phyloP scores from a whole-genome alignment of 2,329 filamentous ascomycete species.

The Neodidymelliopsis sp. region DNA sequence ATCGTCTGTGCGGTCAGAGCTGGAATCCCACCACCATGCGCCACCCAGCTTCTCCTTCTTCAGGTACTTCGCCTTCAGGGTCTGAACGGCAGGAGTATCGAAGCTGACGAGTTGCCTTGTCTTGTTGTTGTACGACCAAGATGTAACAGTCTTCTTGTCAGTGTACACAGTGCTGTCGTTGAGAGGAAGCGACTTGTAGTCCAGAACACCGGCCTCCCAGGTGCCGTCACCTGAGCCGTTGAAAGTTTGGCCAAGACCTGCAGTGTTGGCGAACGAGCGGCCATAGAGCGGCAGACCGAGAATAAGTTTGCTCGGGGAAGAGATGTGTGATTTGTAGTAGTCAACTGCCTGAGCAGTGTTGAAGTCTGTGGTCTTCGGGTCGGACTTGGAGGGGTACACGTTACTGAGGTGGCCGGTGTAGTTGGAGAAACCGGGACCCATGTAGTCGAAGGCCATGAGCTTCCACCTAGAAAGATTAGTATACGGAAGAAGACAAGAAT shows the following conservation, averaged over 20 bases:
- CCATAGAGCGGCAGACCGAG: constrained; percentile 43
- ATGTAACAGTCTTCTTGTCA: constrained; percentile 28
- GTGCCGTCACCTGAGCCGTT: constrained; percentile 35
- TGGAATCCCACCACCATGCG: constrained; percentile 43
- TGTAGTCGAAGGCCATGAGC: constrained; percentile 70
- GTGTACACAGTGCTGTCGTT: constrained; percentile 30
- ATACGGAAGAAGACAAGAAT: too few relatives aligned
- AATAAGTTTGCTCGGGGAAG: constrained; percentile 31
- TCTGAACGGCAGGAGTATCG: constrained; percentile 35
- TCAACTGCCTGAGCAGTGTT: constrained; percentile 37
- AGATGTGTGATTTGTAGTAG: constrained; percentile 33
- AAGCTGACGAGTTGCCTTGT: constrained; percentile 33
- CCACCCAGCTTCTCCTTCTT: constrained; percentile 37
- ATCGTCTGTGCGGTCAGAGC: constrained; percentile 27
- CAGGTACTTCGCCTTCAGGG: constrained; percentile 35
- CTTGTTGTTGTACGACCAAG: constrained; percentile 33
- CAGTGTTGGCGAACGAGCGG: constrained; percentile 37
- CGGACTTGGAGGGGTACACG: constrained; percentile 29
- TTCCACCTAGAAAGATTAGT: too few relatives aligned
- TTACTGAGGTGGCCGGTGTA: constrained; percentile 60
- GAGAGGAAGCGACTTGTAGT: constrained; percentile 39
- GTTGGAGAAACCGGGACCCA: constrained; percentile 78
- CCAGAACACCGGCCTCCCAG: constrained; percentile 36
- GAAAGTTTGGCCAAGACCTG: constrained; percentile 34
- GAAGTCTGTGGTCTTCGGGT: constrained; percentile 36